Conservation (phyloP, 2,329 filamentous ascomycete genomes). For the Fusarium pseudocircinatum region DNA sequence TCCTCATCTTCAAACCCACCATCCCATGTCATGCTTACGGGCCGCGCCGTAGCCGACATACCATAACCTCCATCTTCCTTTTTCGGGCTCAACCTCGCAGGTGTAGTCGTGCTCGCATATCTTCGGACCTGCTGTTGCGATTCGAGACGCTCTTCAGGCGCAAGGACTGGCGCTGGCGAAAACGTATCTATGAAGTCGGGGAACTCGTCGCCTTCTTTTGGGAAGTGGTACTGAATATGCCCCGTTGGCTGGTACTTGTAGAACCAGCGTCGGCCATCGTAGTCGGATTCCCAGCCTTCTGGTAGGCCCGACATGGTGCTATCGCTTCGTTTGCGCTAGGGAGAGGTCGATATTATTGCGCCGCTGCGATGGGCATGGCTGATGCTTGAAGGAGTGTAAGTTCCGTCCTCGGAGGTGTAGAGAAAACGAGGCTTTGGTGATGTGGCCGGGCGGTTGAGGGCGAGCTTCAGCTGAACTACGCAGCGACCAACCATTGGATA, state of each 20-base stretch:
- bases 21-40: constrained; percentile 48
- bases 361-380: constrained; percentile 22
- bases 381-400: not conserved
- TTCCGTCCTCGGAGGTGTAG: constrained; percentile 6
- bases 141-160: constrained; percentile 63
- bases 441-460: constrained; percentile 20
- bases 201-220: constrained; percentile 66
- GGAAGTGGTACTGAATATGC: constrained; percentile 65
- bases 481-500: constrained; percentile 16
- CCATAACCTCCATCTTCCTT: constrained; percentile 29
- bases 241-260: constrained; percentile 66
- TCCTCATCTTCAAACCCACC: constrained; percentile 42
- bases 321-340: constrained; percentile 10
- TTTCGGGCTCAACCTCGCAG: constrained; percentile 6
- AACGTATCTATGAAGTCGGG: constrained; percentile 59
- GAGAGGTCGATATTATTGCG: constrained; percentile 23
- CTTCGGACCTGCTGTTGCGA: constrained; percentile 61
- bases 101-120: constrained; percentile 35
- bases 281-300: constrained; percentile 66
- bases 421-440: constrained; percentile 19
- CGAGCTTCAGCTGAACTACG: constrained; percentile 27
- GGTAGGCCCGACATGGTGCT: constrained; percentile 54
- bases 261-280: constrained; percentile 67
- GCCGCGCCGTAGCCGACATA: constrained; percentile 49
- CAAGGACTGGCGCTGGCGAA: constrained; percentile 52